phyloP scores from a whole-genome alignment of 2,329 filamentous ascomycete species.

The Calonectria naviculata region DNA sequence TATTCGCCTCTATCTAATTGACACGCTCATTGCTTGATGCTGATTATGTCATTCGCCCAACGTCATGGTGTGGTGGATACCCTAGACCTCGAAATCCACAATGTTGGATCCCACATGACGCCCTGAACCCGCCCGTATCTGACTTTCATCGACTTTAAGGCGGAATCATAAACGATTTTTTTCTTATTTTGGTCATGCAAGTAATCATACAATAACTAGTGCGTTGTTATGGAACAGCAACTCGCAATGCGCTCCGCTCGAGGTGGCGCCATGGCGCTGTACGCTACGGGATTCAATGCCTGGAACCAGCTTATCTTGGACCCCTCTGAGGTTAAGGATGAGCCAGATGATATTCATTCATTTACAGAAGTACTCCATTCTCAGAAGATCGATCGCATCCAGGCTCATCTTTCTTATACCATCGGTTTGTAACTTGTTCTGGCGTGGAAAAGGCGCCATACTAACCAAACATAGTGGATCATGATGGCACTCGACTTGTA shows the following conservation, averaged over 20 bases:
- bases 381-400: constrained; percentile 47
- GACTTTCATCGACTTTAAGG: background rate
- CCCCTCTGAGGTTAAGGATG: constrained; percentile 26
- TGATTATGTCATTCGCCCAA: background rate
- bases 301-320: constrained; percentile 64
- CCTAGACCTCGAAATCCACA: background rate
- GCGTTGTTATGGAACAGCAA: constrained; percentile 6
- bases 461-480: constrained; percentile 30
- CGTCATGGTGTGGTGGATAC: background rate
- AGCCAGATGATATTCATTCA: constrained; percentile 57
- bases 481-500: constrained; percentile 29
- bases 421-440: constrained; percentile 48
- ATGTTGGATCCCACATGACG: background rate
- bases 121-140: background rate
- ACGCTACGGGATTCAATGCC: constrained; percentile 68
- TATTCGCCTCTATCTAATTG: background rate
- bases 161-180: background rate
- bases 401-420: constrained; percentile 56
- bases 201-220: background rate
- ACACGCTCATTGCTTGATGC: background rate
- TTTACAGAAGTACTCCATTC: constrained; percentile 57
- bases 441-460: background rate
- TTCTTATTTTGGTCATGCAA: background rate
- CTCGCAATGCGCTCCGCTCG: constrained; percentile 16
- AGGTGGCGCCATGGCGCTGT: constrained; percentile 56